Conservation (phyloP, 2,329 filamentous ascomycete genomes). For the Paraphoma chrysanthemicola region DNA sequence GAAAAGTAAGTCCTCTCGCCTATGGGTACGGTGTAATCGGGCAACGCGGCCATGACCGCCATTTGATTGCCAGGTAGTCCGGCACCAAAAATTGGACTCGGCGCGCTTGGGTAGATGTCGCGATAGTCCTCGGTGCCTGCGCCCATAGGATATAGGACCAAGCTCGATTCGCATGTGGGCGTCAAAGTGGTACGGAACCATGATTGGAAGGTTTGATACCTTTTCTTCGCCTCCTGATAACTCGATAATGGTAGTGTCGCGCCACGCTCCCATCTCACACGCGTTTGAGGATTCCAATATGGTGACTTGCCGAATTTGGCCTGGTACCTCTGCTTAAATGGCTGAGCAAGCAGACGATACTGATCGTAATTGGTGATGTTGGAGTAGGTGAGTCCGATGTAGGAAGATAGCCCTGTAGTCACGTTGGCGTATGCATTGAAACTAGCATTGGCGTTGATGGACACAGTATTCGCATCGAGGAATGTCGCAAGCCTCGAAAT, state of each 20-base stretch:
- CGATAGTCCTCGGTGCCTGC: conserved; percentile 11
- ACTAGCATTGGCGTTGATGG: conserved; percentile 10
- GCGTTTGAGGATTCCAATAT: conserved; percentile 17
- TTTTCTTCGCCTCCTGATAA: conserved; percentile 8
- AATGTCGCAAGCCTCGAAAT: conserved; percentile 11
- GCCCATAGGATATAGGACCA: conserved; percentile 17
- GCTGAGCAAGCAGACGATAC: conserved; percentile 10
- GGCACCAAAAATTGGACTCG: conserved; percentile 8
- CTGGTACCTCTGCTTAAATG: conserved; percentile 10
- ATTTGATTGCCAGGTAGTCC: conserved; percentile 9
- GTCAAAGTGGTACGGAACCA: conserved; percentile 11
- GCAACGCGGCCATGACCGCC: conserved; percentile 12
- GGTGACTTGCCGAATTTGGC: conserved; percentile 13
- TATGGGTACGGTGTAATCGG: conserved; percentile 14
- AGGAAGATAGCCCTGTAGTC: conserved; percentile 8
- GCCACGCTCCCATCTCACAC: conserved; percentile 10
- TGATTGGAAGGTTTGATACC: conserved; percentile 4
- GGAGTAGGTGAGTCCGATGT: conserved; percentile 15
- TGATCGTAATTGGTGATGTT: conserved; percentile 20
- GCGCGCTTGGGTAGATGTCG: conserved; percentile 7
- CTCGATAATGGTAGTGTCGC: conserved; percentile 7
- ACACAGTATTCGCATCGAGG: conserved; percentile 7
- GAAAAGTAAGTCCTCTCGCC: conserved; percentile 11
- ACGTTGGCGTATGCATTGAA: conserved; percentile 16
- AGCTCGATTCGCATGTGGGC: conserved; percentile 11